Evolutionary conservation across 2,329 filamentous ascomycete species (phyloP).

Genomic region (Phaeoacremonium minimum): DNA sequence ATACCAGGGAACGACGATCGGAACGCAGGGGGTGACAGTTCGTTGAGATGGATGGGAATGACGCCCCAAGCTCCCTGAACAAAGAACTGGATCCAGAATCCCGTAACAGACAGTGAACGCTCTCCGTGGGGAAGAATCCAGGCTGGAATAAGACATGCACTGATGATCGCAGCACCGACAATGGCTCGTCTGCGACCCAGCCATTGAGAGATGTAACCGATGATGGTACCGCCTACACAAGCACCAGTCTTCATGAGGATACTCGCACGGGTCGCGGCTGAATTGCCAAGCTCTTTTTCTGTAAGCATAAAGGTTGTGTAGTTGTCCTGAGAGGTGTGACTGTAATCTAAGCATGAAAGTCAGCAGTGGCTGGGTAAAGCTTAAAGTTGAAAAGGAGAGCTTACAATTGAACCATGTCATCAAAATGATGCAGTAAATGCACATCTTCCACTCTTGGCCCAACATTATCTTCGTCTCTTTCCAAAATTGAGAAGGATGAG

Average conservation of each 20-base stretch:
- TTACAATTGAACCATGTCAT: conserved; percentile 60
- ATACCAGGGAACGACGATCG: conserved; percentile 67
- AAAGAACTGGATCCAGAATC: conserved; percentile 68
- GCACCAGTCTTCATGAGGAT: conserved; percentile 79
- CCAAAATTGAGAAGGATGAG: conserved; percentile 56
- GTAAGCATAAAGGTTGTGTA: conserved; percentile 78
- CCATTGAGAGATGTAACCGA: conserved; percentile 73
- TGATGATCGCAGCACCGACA: conserved; percentile 54
- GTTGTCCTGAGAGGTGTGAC: conserved; percentile 75
- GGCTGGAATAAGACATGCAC: conserved; percentile 60
- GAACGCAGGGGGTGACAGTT: conserved; percentile 67
- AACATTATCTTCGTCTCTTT: conserved; percentile 66
- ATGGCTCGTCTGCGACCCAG: conserved; percentile 69
- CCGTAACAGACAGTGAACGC: conserved; percentile 54
- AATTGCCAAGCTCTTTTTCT: conserved; percentile 64
- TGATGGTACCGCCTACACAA: conserved; percentile 67
- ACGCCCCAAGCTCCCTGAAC: conserved; percentile 64
- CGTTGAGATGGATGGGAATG: conserved; percentile 70
- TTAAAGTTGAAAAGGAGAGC: conserved; percentile 20
- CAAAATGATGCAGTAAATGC: conserved; percentile 70
- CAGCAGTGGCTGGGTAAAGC: background rate
- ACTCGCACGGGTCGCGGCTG: conserved; percentile 64
- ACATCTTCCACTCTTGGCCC: conserved; percentile 68
- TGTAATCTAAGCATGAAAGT: conserved; percentile 60
- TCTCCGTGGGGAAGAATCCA: conserved; percentile 66